Base-by-base conservation (phyloP, 768 basidiomycete species). In the Kwoniella europaea region DNA sequence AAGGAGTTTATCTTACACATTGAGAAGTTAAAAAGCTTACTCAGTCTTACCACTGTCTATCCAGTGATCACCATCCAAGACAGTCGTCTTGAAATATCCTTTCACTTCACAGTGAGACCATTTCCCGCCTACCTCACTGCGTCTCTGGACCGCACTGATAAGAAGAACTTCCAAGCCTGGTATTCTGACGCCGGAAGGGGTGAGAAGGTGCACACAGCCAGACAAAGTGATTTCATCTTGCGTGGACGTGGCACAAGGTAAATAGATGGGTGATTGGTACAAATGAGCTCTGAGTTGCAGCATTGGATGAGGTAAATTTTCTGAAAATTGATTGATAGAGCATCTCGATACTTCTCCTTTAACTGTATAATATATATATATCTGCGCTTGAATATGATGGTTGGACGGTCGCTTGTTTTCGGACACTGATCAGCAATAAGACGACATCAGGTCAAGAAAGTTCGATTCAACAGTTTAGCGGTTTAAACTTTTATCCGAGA, bases 201-300 rank as follows among this genome's bases (percentile, higher is more conserved):
- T 10, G 35, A 1, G 20, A 7, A 61, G 7, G 2, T 43, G 22
- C 2, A 61, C 42, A n/a, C 59, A 27, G 10, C 59, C 59, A 15
- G 59, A 61, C 18, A 61, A 4, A 2, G 41, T 16, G 6, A 61
- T 1, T 20, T 43, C 27, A 43, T 22, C 41, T 22, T 7, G 16
- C 29, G 42, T 44, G 43, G 2, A 16, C 13, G 16, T 43, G 59
- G 9, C 6, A 44, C 16, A 22, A 12, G 20, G 24, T 18, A 55
- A 15, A 15, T 42, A 61, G 20, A 61, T 61, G 6, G 59, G 59
- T 18, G 59, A 61, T 44, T 61, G 59, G 20, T 61, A 61, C 9
- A 43, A 35, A 1, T 27, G 59, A 12, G 43, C 42, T 1, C 22
- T 22, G 10, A 61, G 20, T 13, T 20, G 13, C 2, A 61, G 2